Evolutionary conservation across 257 asterid genomes (phyloP), one percentile per base, ranked within the genome.

Genomic region (Solanum pimpinellifolium): DNA sequence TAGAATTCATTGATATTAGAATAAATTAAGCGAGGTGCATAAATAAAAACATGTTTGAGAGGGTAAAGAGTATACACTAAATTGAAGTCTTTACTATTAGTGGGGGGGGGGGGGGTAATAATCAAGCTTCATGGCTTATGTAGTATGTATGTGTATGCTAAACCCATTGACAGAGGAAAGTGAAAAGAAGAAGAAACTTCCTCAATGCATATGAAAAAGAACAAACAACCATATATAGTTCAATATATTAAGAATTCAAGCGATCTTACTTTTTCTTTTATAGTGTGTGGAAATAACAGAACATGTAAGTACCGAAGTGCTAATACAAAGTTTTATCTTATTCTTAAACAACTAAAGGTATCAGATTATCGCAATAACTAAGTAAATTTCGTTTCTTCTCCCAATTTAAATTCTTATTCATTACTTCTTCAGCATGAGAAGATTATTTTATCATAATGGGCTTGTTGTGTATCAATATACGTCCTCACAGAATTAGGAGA

Each of bases 401-500:
- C 7, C 21, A 41, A 41, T 76, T 41, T 41, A 41, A 35, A 76
- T 76, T 76, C 60, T 76, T 42, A 76, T 23, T 75, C 35, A 83
- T 35, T 60, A 35, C 37, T 35, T 13, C 37, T 60, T 21, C 56
- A 35, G 56, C 75, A 59, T 56, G 29, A 37, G 74, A 31, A 52
- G 37, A 74, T 83, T 86, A 47, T 47, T 37, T 47, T 72, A 41
- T 20, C 11, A 35, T 52, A 29, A 46, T 33, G 49, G 75, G 16
- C 74, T n/a, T 46, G n/a, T 52, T 42, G 70, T 59, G 78, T 20
- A 23, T 78, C 44, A 56, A 96, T 98, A 93, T 95, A 88, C 98
- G 95, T 88, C 98, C 97, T 7, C 96, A 95, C 77, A 99, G 95
- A 88, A 97, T 97, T 72, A 92, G 96, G 60, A 92, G 91, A 87